Base-by-base conservation (phyloP, 2,329 filamentous ascomycete genomes). In the Aspergillus neoniger region DNA sequence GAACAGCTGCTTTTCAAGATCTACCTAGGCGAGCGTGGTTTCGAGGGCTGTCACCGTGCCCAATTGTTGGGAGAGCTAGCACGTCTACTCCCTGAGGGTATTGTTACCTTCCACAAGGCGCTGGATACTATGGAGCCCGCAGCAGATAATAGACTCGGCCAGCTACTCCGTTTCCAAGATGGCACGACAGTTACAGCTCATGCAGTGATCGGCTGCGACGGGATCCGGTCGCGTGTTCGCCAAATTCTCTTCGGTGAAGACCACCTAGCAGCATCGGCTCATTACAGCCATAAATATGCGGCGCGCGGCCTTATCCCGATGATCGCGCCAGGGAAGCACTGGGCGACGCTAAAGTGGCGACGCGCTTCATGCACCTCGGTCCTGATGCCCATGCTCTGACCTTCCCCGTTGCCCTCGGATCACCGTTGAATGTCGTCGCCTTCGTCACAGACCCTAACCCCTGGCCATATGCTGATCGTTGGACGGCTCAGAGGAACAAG, bases 271-370 rank as follows among this genome's bases (percentile, higher is more conserved):
- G 73, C 79, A 0, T 70, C 78, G 28, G 77, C 85, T 0, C 68
- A 74, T 0, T 89, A 85, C 69, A 81, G 80, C 0, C 76, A 82
- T 28, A 85, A 86, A 63, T 85, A 84, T 72, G 86, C 84, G 25
- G 89, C 86, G 71, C 80, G 87, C 8, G 83, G 83, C 0, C 71
- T 90, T 8, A 77, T 88, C 2, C 84, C 86, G 0, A 88, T 89
- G 79, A 80, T 1, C 71, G 80, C 17, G 85, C 84, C 0, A 68
- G 76, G 1, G 70, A 76, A 17, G 78, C 80, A 2, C 63, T 88
- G 2, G 83, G 84, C 3, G 70, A 81, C 10, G 73, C 84, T 32
- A 73, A 81, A 32, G 80, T 82, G 1, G 65, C 69, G 36, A 84
- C 81, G 12, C 71, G 76, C 12, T 81, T 82, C 69, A 83, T 86